Conservation (phyloP, 345 rosid species). For the Eucalyptus lansdowneana region DNA sequence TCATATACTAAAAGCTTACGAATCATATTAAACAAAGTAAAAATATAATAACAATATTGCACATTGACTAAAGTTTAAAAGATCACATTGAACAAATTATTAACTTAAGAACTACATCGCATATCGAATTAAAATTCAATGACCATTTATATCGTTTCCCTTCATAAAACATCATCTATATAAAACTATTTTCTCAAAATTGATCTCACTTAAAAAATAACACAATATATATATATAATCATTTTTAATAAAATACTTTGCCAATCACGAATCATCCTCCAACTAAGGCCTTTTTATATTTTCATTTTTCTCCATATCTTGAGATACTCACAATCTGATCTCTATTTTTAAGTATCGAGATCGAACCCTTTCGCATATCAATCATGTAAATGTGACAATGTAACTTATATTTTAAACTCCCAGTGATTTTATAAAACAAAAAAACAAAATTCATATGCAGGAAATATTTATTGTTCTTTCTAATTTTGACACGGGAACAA, state of each 20-base stretch:
- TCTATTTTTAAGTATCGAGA: neutral
- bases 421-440: neutral
- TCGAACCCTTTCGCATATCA: neutral
- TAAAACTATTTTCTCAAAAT: neutral
- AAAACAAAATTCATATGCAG: neutral
- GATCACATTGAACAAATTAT: fast-evolving
- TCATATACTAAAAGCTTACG: fast-evolving
- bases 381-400: neutral
- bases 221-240: neutral
- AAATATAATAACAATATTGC: fast-evolving
- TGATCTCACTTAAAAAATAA: neutral
- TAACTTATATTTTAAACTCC: neutral
- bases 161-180: neutral
- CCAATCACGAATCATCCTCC: neutral
- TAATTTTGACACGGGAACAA: neutral
- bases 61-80: fast-evolving
- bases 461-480: neutral
- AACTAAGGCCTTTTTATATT: neutral
- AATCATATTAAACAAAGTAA: too few relatives aligned
- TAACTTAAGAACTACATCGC: fast-evolving
- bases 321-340: neutral
- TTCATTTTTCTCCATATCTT: neutral
- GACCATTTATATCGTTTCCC: neutral
- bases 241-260: neutral
- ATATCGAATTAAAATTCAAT: too few relatives aligned